Conservation (phyloP, 2,329 filamentous ascomycete genomes). For the Botrytis paeoniae region DNA sequence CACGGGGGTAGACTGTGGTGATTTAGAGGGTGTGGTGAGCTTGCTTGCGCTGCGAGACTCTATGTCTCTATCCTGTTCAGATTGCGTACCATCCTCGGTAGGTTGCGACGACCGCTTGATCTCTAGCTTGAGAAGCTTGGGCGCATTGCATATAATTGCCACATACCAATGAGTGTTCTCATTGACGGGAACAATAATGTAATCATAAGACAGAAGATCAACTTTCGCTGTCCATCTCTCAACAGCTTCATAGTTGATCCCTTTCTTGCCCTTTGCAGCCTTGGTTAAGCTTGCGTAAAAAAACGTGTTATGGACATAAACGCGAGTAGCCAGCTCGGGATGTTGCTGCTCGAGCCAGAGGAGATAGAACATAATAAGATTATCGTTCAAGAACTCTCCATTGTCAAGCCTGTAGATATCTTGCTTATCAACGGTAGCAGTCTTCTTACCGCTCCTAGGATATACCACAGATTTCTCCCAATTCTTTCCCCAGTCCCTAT, state of each 20-base stretch:
- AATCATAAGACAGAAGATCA: slow-evolving; percentile 82
- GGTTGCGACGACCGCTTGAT: slow-evolving; percentile 1
- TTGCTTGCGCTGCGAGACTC: background rate
- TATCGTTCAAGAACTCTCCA: slow-evolving; percentile 87
- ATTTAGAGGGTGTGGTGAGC: slow-evolving; percentile 1
- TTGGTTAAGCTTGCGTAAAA: slow-evolving; percentile 79
- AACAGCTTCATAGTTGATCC: slow-evolving; percentile 82
- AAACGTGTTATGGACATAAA: slow-evolving; percentile 91
- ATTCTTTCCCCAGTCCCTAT: slow-evolving; percentile 50
- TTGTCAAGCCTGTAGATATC: slow-evolving; percentile 78
- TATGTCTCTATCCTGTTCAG: background rate
- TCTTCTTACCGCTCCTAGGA: slow-evolving; percentile 54
- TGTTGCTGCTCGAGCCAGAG: slow-evolving; percentile 63
- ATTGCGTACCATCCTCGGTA: slow-evolving; percentile 1
- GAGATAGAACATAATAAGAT: slow-evolving; percentile 84
- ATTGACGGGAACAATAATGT: slow-evolving; percentile 89
- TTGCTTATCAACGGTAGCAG: slow-evolving; percentile 64
- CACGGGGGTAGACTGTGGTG: background rate
- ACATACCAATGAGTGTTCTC: slow-evolving; percentile 89
- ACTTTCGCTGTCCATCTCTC: slow-evolving; percentile 83
- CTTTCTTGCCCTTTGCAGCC: slow-evolving; percentile 48
- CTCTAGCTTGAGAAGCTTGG: slow-evolving; percentile 51
- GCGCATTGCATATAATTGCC: slow-evolving; percentile 88
- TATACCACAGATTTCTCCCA: slow-evolving; percentile 62
- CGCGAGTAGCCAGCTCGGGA: slow-evolving; percentile 56